Percentiles rank a stretch among this genome's conserved stretches.
Evolutionary conservation across 345 rosid genomes (phyloP).

Genomic region (Viola odorata): DNA sequence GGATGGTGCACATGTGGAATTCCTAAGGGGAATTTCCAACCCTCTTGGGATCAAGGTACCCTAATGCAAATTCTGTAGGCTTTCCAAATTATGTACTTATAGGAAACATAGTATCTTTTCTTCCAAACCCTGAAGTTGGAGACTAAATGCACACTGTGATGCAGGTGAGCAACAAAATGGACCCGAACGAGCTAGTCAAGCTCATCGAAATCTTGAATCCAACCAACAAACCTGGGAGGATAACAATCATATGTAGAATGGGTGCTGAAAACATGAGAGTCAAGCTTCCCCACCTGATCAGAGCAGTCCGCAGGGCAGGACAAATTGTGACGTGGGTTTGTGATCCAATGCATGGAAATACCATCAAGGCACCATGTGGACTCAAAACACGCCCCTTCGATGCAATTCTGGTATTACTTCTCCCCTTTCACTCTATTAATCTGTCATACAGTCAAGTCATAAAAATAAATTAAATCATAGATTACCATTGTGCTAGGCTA

Average conservation of each 20-base stretch:
- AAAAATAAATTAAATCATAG: too few species aligned
- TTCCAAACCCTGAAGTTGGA: not conserved
- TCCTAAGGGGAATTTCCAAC: conserved; percentile 26
- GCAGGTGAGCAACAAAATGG: conserved; percentile 31
- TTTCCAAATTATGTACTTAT: not conserved
- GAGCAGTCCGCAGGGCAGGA: conserved; percentile 21
- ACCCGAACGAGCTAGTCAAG: conserved; percentile 24
- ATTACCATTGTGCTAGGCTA: too few species aligned
- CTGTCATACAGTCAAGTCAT: not conserved
- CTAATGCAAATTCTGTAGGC: not conserved
- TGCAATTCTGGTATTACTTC: conserved; percentile 15
- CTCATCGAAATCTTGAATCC: conserved; percentile 24
- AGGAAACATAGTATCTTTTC: not conserved
- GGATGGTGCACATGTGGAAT: conserved; percentile 31
- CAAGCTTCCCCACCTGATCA: conserved; percentile 24
- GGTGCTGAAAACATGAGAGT: conserved; percentile 32
- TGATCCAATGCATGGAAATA: conserved; percentile 32
- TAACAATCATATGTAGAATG: conserved; percentile 26
- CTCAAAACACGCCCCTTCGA: conserved; percentile 27
- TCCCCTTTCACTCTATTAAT: not conserved
- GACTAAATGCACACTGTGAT: conserved; percentile 4
- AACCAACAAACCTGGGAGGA: conserved; percentile 23
- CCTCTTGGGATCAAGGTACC: conserved; percentile 30
- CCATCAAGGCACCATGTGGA: conserved; percentile 28
- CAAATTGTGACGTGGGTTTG: conserved; percentile 28